phyloP scores from a whole-genome alignment of 352 stramenopile genomes.

The Phytopythium sindhum region DNA sequence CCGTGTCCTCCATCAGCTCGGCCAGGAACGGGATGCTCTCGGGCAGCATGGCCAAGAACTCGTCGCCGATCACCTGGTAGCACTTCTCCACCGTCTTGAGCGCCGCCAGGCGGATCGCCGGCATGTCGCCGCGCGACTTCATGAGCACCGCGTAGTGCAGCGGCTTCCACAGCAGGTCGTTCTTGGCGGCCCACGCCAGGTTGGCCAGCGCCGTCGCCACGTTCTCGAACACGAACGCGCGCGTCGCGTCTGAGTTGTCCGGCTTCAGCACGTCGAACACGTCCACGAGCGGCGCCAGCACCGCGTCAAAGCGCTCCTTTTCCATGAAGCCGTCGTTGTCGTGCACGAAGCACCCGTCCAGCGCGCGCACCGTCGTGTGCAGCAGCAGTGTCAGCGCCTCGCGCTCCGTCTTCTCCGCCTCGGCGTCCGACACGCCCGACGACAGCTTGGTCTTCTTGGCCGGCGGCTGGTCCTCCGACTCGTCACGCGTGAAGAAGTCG shows the following conservation, averaged over 20 bases:
- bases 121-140: conserved; percentile 72
- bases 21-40: conserved; percentile 89
- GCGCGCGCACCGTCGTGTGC: conserved; percentile 51
- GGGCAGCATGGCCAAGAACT: conserved; percentile 87
- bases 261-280: conserved; percentile 67
- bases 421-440: conserved; percentile 13
- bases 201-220: conserved; percentile 72
- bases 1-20: conserved; percentile 87
- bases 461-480: conserved; percentile 20
- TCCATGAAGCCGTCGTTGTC: conserved; percentile 86
- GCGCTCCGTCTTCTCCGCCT: conserved; percentile 22
- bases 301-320: conserved; percentile 80
- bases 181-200: conserved; percentile 83
- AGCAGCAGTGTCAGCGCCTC: conserved; percentile 46
- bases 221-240: conserved; percentile 61
- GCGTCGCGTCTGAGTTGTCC: conserved; percentile 24
- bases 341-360: conserved; percentile 84
- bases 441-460: conserved; percentile 59
- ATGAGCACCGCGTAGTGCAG: conserved; percentile 87
- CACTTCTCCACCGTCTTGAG: conserved; percentile 83
- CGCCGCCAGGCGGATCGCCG: conserved; percentile 65
- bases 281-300: conserved; percentile 73
- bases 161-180: conserved; percentile 86
- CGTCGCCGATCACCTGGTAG: conserved; percentile 84
- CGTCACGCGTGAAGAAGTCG: conserved; percentile 49